phyloP scores from a whole-genome alignment of 1,139 yeast genomes.

The Taphrina wiesneri region DNA sequence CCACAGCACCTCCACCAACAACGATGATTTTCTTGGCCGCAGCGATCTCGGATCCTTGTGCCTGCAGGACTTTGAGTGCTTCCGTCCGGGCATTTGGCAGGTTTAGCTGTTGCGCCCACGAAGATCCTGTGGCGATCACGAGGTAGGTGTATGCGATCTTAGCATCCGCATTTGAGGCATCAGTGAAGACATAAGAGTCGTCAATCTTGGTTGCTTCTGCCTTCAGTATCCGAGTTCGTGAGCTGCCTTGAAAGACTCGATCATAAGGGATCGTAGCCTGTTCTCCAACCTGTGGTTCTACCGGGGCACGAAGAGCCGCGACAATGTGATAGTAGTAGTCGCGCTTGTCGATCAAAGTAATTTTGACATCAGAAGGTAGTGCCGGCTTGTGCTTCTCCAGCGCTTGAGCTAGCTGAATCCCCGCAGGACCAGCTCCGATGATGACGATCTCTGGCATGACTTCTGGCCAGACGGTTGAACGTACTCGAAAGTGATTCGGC shows the following conservation, averaged over 20 bases:
- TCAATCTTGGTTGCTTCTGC: conserved; percentile 17
- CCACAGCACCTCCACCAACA: conserved; percentile 33
- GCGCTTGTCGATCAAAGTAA: conserved; percentile 25
- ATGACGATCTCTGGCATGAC: conserved; percentile 27
- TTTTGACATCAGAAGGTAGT: conserved; percentile 15
- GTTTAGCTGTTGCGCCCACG: conserved; percentile 21
- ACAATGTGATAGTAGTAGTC: conserved; percentile 24
- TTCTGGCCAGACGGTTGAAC: not conserved
- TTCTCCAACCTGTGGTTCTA: not conserved
- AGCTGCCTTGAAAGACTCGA: not conserved
- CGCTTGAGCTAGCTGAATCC: conserved; percentile 14
- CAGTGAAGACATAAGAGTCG: not conserved
- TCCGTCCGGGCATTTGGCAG: conserved; percentile 18
- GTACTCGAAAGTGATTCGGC: too few relatives aligned
- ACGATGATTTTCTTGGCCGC: conserved; percentile 18
- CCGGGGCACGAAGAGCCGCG: conserved; percentile 21
- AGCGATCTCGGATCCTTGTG: conserved; percentile 3
- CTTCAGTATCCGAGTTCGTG: conserved; percentile 4
- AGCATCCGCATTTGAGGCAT: not conserved
- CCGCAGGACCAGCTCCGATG: conserved; percentile 33
- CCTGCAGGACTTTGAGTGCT: conserved; percentile 13
- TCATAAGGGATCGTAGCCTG: conserved; percentile 29
- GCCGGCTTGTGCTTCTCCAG: conserved; percentile 16
- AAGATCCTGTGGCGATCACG: conserved; percentile 27
- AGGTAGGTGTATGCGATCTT: conserved; percentile 6